A percentile compares a stretch with the other conserved stretches of the same genome.
phyloP scores from a whole-genome alignment of 352 stramenopile species.

The Globisporangium barbulae region DNA sequence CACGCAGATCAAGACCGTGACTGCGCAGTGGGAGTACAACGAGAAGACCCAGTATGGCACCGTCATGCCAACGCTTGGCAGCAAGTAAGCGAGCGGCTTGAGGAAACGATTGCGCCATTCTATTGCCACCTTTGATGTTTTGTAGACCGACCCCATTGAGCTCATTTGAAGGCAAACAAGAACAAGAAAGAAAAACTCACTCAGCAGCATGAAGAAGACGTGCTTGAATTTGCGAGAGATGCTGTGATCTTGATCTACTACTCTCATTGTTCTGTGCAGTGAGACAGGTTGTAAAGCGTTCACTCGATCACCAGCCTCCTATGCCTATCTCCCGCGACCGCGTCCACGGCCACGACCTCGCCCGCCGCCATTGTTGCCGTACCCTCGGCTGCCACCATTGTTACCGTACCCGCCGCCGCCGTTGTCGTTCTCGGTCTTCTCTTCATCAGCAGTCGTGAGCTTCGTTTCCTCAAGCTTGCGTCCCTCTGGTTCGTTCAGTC shows the following conservation, averaged over 20 bases:
- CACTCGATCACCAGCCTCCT: slow-evolving; percentile 3
- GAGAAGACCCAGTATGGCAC: slow-evolving; percentile 87
- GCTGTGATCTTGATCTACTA: background rate
- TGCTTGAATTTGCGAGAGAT: background rate
- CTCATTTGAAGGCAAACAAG: background rate
- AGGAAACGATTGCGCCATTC: background rate
- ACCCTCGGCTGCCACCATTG: slow-evolving; percentile 23
- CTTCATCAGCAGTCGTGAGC: slow-evolving; percentile 58
- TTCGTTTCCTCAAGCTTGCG: slow-evolving; percentile 73
- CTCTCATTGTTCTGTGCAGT: background rate
- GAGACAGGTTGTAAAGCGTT: background rate
- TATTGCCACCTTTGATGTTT: slow-evolving; percentile 3
- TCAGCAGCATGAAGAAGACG: background rate
- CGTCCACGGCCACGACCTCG: slow-evolving; percentile 39
- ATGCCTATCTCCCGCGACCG: slow-evolving; percentile 23
- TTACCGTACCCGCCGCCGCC: slow-evolving; percentile 17
- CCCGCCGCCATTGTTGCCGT: slow-evolving; percentile 23
- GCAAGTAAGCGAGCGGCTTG: slow-evolving; percentile 33
- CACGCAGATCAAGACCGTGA: slow-evolving; percentile 98
- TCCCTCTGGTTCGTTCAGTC: slow-evolving; percentile 50
- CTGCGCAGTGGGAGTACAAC: slow-evolving; percentile 94
- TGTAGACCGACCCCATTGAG: slow-evolving; percentile 10
- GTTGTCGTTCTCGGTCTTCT: slow-evolving; percentile 49
- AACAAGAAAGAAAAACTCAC: background rate
- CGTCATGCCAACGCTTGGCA: slow-evolving; percentile 90